Conservation (phyloP, 371 early-diverging fungal species). For the Umbelopsis sp. region DNA sequence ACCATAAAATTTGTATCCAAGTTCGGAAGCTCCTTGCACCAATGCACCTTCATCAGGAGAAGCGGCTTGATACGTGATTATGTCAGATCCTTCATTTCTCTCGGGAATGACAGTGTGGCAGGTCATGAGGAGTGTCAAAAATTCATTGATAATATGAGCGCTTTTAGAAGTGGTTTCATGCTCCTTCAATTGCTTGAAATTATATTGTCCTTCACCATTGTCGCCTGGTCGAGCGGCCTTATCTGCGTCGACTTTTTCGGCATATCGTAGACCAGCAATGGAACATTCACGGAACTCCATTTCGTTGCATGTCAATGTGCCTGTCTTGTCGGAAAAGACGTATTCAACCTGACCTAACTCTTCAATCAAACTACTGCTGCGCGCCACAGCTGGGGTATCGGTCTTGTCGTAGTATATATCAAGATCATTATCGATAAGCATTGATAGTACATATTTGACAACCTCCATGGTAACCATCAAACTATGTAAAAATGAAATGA, state of each 20-base stretch:
- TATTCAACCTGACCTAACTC: slow-evolving; percentile 92
- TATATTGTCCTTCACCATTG: slow-evolving; percentile 51
- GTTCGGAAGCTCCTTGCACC: slow-evolving; percentile 77
- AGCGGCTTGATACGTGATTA: slow-evolving; percentile 84
- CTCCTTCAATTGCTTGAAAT: slow-evolving; percentile 63
- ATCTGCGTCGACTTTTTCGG: slow-evolving; percentile 67
- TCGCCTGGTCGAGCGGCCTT: slow-evolving; percentile 40
- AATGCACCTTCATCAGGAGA: slow-evolving; percentile 93
- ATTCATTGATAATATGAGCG: slow-evolving; percentile 65
- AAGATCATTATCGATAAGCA: slow-evolving; percentile 79
- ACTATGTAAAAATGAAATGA: slow-evolving; percentile 31
- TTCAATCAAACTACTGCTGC: slow-evolving; percentile 91
- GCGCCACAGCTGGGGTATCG: slow-evolving; percentile 85
- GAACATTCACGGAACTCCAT: slow-evolving; percentile 94
- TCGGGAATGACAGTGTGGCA: slow-evolving; percentile 99
- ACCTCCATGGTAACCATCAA: slow-evolving; percentile 93
- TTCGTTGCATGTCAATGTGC: slow-evolving; percentile 95
- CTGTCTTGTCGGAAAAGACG: slow-evolving; percentile 92
- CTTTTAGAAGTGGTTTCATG: slow-evolving; percentile 58
- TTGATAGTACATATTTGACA: slow-evolving; percentile 82
- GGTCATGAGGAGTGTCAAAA: slow-evolving; percentile 81
- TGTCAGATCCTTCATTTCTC: slow-evolving; percentile 40
- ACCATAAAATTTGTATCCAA: slow-evolving; percentile 71
- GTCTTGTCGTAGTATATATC: slow-evolving; percentile 86
- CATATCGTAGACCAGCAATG: slow-evolving; percentile 76